Evolutionary conservation across 1,139 yeast species (phyloP), one percentile per base, ranked within the genome.

Genomic region (Kluyveromyces marxianus): DNA sequence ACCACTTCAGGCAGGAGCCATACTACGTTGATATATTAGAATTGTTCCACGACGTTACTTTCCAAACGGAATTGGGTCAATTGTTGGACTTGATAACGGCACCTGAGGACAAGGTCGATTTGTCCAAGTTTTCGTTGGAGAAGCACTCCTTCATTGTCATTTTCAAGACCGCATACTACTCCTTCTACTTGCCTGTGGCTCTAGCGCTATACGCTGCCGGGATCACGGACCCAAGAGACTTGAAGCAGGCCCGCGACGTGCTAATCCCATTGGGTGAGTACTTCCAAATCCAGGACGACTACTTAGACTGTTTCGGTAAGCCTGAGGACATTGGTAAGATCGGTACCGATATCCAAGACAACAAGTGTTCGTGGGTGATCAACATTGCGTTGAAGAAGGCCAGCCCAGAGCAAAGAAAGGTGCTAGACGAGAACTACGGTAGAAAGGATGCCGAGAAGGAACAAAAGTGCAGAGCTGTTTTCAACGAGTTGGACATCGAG

Each of bases 201-300:
- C 76, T 94, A 51, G 96, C 98, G 41, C 89, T 94, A 97, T 83
- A 72, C 68, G 84, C 87, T 77, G 83, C 95, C 49, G 97, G 97
- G 45, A 68, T 86, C 56, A 73, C 73, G 49, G 74, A 76, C 58
- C 83, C 76, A 49, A 67, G 71, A 56, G 96, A 90, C 66, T 76
- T 94, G 66, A 77, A 86, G 66, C 98, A 92, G 71, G 97, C 89
- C 24, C 77, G 75, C 54, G 94, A 87, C 57, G 81, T 94, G 42
- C 77, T 94, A 67, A 81, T 94, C 54, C 97, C 97, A 49, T 77
- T 92, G 57, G 99, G 99, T 50, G 97, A 94, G 69, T 94, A 94
- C 68, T 94, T 94, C 83, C 99, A 94, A 72, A 88, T 94, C 58
- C 98, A 94, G 71, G 99, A 94, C 65, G 99, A 94, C 68, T 94